phyloP scores from a whole-genome alignment of 495 filamentous ascomycete species.

The Cairneyella variabilis region DNA sequence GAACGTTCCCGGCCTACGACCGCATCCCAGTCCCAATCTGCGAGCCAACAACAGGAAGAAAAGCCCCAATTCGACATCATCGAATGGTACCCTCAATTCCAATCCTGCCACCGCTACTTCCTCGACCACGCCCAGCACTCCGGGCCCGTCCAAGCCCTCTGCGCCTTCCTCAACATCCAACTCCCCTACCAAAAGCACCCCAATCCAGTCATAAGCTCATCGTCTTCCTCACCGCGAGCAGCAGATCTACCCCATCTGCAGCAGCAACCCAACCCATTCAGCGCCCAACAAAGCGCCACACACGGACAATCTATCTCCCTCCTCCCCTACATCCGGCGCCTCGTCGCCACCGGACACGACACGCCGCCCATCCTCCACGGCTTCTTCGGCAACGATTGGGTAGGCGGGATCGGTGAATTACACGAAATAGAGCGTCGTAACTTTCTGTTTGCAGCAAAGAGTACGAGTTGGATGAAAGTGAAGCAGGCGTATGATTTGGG shows the following conservation, averaged over 20 bases:
- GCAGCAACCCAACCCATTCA: conserved; percentile 26
- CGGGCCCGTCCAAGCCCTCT: conserved; percentile 77
- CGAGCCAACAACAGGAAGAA: not conserved
- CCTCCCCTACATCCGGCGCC: conserved; percentile 82
- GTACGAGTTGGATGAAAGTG: conserved; percentile 78
- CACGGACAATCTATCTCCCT: conserved; percentile 56
- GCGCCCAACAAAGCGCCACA: conserved; percentile 5
- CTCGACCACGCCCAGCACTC: conserved; percentile 88
- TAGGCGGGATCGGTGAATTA: conserved; percentile 68
- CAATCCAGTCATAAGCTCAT: conserved; percentile 28
- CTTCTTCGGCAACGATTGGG: conserved; percentile 94
- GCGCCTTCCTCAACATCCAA: conserved; percentile 84
- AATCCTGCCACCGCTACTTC: conserved; percentile 90
- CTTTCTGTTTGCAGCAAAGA: conserved; percentile 93
- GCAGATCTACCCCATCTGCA: conserved; percentile 25
- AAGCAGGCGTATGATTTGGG: conserved; percentile 88
- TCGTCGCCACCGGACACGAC: conserved; percentile 91
- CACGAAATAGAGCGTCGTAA: conserved; percentile 91
- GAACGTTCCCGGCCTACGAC: not conserved
- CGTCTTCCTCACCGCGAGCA: conserved; percentile 15
- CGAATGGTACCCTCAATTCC: conserved; percentile 90
- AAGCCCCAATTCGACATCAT: conserved; percentile 67
- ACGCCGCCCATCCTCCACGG: conserved; percentile 79
- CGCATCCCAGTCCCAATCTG: too few species aligned
- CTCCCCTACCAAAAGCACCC: conserved; percentile 61